Percentiles rank a stretch among this genome's conserved stretches.
These are phyloP conservation scores for Sporisorium scitamineum DNA, from an alignment of 1,284 basidiomycete genomes.

Conservation along the genomic window DNA sequence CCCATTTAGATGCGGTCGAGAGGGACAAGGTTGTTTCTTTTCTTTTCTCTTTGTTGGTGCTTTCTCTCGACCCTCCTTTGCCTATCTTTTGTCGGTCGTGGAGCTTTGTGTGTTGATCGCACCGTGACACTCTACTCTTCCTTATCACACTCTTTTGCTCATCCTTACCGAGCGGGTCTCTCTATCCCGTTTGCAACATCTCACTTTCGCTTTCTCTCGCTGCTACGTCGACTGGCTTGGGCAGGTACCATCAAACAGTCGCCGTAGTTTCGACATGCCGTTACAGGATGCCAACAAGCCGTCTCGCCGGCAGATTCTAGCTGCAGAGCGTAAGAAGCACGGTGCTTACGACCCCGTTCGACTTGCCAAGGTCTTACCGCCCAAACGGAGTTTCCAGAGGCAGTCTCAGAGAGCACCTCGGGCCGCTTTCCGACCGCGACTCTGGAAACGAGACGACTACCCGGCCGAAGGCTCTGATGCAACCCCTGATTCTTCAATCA, in stretches of 20 bases:
- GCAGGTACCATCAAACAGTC: not conserved
- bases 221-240: not conserved
- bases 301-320: slow-evolving; percentile 14
- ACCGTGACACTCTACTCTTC: not conserved
- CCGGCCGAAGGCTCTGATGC: not conserved
- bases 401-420: not conserved
- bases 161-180: not conserved
- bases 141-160: not conserved
- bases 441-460: not conserved
- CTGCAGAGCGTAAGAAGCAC: slow-evolving; percentile 11
- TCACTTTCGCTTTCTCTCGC: not conserved
- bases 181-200: not conserved
- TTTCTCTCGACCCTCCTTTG: not conserved
- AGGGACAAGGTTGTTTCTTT: not conserved
- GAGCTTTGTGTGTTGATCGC: slow-evolving; percentile 3
- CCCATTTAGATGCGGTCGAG: not conserved
- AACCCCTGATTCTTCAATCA: not conserved
- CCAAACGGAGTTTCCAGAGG: not conserved
- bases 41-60: not conserved
- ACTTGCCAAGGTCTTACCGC: slow-evolving; percentile 1
- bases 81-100: not conserved
- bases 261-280: slow-evolving; percentile 18
- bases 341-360: slow-evolving; percentile 33
- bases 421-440: not conserved
- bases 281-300: slow-evolving; percentile 21